A percentile compares a stretch with the other conserved stretches of the same genome.
phyloP scores from a whole-genome alignment of 371 early-diverging fungal species.

The Mortierella sp. region DNA sequence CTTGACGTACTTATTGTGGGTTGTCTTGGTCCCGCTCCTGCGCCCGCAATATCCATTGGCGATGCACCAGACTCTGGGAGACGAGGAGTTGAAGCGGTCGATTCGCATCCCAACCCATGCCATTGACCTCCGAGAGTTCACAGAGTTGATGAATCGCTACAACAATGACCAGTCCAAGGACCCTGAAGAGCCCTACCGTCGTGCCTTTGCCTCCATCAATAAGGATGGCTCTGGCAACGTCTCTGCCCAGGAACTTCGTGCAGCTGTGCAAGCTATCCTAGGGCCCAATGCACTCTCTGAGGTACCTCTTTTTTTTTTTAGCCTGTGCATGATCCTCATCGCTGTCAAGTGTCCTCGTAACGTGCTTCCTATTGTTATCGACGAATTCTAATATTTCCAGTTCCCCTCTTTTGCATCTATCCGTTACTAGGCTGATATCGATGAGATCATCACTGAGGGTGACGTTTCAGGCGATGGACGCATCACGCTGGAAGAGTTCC shows the following conservation, averaged over 20 bases:
- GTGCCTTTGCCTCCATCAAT: slow-evolving; percentile 39
- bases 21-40: too few relatives aligned
- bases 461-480: slow-evolving; percentile 51
- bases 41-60: too few relatives aligned
- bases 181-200: slow-evolving; percentile 48
- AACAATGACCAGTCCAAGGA: slow-evolving; percentile 26
- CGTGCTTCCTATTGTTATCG: too few relatives aligned
- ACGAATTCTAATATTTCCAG: not conserved
- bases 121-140: slow-evolving; percentile 42
- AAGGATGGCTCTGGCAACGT: slow-evolving; percentile 37
- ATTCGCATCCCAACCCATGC: slow-evolving; percentile 36
- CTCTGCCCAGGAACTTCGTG: slow-evolving; percentile 35
- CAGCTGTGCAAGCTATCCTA: slow-evolving; percentile 23
- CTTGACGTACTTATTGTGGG: too few relatives aligned
- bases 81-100: slow-evolving; percentile 30
- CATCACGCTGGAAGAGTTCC: slow-evolving; percentile 45
- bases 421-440: slow-evolving; percentile 31
- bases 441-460: slow-evolving; percentile 40
- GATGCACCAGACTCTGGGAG: slow-evolving; percentile 40
- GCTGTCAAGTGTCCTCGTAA: too few relatives aligned
- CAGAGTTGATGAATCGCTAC: slow-evolving; percentile 35
- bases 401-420: not conserved
- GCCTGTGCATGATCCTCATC: too few relatives aligned
- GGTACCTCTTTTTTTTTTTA: slow-evolving; percentile 11
- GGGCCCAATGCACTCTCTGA: slow-evolving; percentile 40